Conservation (phyloP, 1,139 yeast species). For the Meyerozyma smithsonii region DNA sequence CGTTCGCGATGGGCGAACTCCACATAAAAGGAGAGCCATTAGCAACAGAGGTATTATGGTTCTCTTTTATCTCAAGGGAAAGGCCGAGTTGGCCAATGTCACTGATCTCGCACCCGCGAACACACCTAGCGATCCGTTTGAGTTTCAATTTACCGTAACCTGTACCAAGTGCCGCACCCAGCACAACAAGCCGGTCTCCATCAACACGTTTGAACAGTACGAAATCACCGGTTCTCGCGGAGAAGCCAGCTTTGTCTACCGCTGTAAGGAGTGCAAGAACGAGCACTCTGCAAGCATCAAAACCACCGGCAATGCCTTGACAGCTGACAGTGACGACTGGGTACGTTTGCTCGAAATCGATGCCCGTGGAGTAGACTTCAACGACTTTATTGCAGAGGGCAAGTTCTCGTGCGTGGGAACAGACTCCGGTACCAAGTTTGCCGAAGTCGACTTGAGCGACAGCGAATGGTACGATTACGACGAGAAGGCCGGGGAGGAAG, state of each 20-base stretch:
- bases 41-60: slow-evolving; percentile 22
- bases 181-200: slow-evolving; percentile 69
- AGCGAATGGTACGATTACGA: slow-evolving; percentile 96
- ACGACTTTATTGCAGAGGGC: slow-evolving; percentile 67
- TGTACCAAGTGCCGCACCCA: slow-evolving; percentile 79
- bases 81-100: slow-evolving; percentile 60
- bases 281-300: slow-evolving; percentile 36
- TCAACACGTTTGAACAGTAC: slow-evolving; percentile 58
- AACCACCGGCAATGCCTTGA: slow-evolving; percentile 27
- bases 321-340: slow-evolving; percentile 24
- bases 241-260: slow-evolving; percentile 77
- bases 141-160: slow-evolving; percentile 65
- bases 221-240: slow-evolving; percentile 74
- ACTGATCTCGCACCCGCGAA: slow-evolving; percentile 65
- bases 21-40: background rate
- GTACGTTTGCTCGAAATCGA: slow-evolving; percentile 65
- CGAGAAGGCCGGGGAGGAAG: slow-evolving; percentile 77
- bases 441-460: slow-evolving; percentile 68
- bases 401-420: slow-evolving; percentile 57
- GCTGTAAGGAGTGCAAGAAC: slow-evolving; percentile 62
- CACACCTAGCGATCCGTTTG: slow-evolving; percentile 56
- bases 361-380: slow-evolving; percentile 77
- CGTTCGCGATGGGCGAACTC: slow-evolving; percentile 1
- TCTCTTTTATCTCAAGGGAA: slow-evolving; percentile 42
- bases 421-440: slow-evolving; percentile 48